Evolutionary conservation across 805 yeast species (phyloP).

Genomic region (Yamadazyma olivae): DNA sequence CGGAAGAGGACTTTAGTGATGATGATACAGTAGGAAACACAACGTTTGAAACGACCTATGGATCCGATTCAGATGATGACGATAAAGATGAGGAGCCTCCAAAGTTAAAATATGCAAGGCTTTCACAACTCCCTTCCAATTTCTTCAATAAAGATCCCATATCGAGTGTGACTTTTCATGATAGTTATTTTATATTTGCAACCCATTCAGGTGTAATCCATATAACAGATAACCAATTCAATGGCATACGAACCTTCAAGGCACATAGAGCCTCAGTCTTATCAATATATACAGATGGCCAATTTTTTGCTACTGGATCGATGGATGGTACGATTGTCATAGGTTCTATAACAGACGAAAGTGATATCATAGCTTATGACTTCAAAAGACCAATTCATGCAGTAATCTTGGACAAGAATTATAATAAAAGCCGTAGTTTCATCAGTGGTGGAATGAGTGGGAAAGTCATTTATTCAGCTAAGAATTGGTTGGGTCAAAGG

Average conservation of each 20-base stretch:
- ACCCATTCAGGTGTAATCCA: slow-evolving; percentile 86
- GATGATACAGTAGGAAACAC: slow-evolving; percentile 13
- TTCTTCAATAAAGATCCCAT: slow-evolving; percentile 77
- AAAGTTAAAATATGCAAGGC: slow-evolving; percentile 66
- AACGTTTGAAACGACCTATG: slow-evolving; percentile 15
- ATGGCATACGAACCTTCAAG: slow-evolving; percentile 66
- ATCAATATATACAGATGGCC: slow-evolving; percentile 69
- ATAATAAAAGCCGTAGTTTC: slow-evolving; percentile 58
- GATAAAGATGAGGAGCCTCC: slow-evolving; percentile 63
- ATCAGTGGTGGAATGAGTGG: slow-evolving; percentile 92
- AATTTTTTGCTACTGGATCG: slow-evolving; percentile 79
- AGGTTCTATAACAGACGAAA: slow-evolving; percentile 61
- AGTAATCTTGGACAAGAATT: slow-evolving; percentile 75
- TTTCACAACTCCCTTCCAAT: slow-evolving; percentile 62
- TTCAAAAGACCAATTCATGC: slow-evolving; percentile 87
- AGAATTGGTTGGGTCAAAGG: slow-evolving; percentile 86
- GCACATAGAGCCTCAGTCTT: slow-evolving; percentile 85
- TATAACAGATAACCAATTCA: slow-evolving; percentile 57
- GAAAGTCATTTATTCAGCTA: slow-evolving; percentile 65
- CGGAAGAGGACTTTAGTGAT: slow-evolving; percentile 4
- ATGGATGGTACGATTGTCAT: slow-evolving; percentile 91
- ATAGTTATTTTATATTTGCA: slow-evolving; percentile 69
- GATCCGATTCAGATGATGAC: slow-evolving; percentile 7
- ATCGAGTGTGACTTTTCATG: slow-evolving; percentile 63
- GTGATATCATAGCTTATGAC: slow-evolving; percentile 71